Conservation (phyloP, 805 yeast genomes). For the Maudiozyma barnettii region DNA sequence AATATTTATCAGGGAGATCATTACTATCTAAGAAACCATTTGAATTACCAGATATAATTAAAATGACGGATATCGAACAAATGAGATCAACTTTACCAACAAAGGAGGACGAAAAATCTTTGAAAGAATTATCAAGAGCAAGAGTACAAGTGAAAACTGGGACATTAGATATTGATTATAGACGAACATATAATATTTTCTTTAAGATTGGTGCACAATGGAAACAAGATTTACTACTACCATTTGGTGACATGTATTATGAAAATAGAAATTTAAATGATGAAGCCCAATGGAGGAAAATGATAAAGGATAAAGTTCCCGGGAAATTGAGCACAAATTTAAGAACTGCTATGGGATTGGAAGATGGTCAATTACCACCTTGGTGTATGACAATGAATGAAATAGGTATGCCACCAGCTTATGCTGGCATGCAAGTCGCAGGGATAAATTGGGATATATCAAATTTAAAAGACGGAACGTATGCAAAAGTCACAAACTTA, state of each 20-base stretch:
- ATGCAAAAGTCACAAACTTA: conserved; percentile 19
- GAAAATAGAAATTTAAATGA: conserved; percentile 64
- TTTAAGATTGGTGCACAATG: conserved; percentile 58
- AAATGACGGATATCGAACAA: conserved; percentile 75
- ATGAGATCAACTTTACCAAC: conserved; percentile 56
- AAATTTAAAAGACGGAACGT: conserved; percentile 28
- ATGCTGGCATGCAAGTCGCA: conserved; percentile 53
- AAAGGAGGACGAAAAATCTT: conserved; percentile 35
- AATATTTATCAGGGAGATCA: conserved; percentile 56
- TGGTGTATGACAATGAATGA: conserved; percentile 67
- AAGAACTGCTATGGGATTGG: conserved; percentile 60
- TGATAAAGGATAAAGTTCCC: conserved; percentile 42
- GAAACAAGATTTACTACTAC: conserved; percentile 52
- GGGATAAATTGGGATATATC: conserved; percentile 38
- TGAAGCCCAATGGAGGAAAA: conserved; percentile 26
- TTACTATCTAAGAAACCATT: conserved; percentile 64
- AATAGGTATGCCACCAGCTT: conserved; percentile 78
- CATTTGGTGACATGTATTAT: conserved; percentile 67
- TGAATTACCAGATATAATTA: conserved; percentile 66
- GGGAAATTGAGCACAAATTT: conserved; percentile 58
- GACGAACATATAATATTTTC: conserved; percentile 73
- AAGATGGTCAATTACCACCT: conserved; percentile 54
- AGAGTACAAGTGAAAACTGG: conserved; percentile 87
- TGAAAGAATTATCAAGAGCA: conserved; percentile 70
- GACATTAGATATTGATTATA: conserved; percentile 74